Base-by-base conservation (phyloP, 2,329 filamentous ascomycete genomes). In the Cadophora malorum region DNA sequence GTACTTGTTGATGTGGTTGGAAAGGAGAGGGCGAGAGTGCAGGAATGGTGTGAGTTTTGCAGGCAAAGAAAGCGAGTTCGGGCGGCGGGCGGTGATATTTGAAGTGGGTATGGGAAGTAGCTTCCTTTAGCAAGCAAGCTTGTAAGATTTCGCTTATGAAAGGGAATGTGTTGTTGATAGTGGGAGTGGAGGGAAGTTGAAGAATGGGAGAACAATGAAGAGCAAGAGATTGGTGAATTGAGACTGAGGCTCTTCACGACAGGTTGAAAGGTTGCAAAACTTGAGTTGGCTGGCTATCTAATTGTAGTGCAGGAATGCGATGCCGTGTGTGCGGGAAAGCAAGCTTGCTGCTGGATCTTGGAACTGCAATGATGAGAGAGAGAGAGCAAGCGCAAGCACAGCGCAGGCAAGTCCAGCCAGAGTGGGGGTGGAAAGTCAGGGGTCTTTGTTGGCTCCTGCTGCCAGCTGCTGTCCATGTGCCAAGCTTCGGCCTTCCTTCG, bases 31-130 rank as follows among this genome's bases (percentile, higher is more conserved):
- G 55, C 59, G 52, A 38, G 41, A 64, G 28, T 62, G 23, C n/a
- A 38, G 53, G n/a, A 21, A 52, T 62, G 16, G 35, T 56, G 63
- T 38, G 61, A 61, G 41, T 38, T 63, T 41, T 63, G 61, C 61
- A 53, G 65, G 65, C 63, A 67, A 56, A 65, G 61, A 56, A 58
- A 52, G 56, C 35, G 66, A 61, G 45, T 60, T 64, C 41, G 45
- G 55, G 38, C 50, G 25, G 50, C 62, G 64, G 61, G 31, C 49
- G 66, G 71, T 74, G 71, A 52, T 63, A 67, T 53, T 61, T 28
- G 65, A 63, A 64, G 58, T 69, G 67, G 53, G 55, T 62, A 63
- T 55, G 49, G 62, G 62, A 55, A 50, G 31, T 47, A 55, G 12
- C 21, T 35, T 53, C 25, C 47, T 53, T 25, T 53, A 63, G 59